Evolutionary conservation across 192 early-diverging fungal species (phyloP).

Genomic region (Pecoramyces ruminantium): DNA sequence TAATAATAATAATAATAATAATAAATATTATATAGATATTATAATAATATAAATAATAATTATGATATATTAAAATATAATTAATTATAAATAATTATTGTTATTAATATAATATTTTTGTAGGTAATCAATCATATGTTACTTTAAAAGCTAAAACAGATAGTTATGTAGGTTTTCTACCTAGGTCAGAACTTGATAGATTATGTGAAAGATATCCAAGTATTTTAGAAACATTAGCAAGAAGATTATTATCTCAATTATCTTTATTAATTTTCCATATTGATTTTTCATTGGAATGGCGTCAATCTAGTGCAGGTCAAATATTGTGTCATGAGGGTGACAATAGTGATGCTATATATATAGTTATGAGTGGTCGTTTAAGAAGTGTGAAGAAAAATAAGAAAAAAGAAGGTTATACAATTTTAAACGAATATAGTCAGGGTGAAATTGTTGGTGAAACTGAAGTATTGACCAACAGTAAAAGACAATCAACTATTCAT

Average conservation of each 20-base stretch:
- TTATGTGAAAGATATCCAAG: constrained; percentile 72
- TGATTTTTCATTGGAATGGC: constrained; percentile 87
- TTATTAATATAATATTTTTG: background rate
- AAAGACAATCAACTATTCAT: constrained; percentile 71
- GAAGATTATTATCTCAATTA: constrained; percentile 61
- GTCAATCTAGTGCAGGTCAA: constrained; percentile 82
- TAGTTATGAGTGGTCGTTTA: constrained; percentile 85
- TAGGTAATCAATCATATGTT: constrained; percentile 71
- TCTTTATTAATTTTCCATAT: constrained; percentile 56
- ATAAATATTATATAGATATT: background rate
- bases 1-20: background rate
- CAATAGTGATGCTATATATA: constrained; percentile 70
- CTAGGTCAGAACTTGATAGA: constrained; percentile 64
- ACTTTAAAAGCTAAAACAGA: constrained; percentile 63
- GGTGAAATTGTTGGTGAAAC: constrained; percentile 91
- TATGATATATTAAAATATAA: too few species aligned
- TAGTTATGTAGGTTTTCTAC: constrained; percentile 72
- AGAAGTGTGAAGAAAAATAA: constrained; percentile 22
- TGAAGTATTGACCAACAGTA: constrained; percentile 63
- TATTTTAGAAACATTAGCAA: constrained; percentile 69
- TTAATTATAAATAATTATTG: too few species aligned
- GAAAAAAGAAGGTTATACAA: constrained; percentile 14
- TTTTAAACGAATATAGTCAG: constrained; percentile 82
- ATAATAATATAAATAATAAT: too few species aligned
- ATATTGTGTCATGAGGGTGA: constrained; percentile 79